phyloP scores from a whole-genome alignment of 495 filamentous ascomycete genomes.

The Penicillium diatomitis region DNA sequence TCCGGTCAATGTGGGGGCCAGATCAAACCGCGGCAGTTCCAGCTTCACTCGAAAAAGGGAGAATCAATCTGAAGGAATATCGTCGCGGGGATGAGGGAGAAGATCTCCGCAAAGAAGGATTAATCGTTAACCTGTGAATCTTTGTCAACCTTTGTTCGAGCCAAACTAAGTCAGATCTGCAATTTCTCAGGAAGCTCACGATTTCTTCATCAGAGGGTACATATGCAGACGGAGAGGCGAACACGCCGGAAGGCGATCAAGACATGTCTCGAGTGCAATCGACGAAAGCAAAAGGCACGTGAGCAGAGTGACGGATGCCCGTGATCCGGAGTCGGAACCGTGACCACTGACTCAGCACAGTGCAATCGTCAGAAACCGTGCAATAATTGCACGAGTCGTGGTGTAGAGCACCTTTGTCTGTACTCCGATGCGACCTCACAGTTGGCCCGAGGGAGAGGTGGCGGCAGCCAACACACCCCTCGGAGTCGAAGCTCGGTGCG shows the following conservation, averaged over 20 bases:
- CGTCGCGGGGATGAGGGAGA: no score
- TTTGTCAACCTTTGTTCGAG: no score
- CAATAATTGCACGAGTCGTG: conserved; percentile 12
- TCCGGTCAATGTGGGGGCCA: no score
- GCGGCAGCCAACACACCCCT: neutral
- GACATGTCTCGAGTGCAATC: conserved; percentile 15
- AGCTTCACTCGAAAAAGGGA: no score
- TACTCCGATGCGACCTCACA: conserved; percentile 2
- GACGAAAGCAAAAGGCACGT: conserved; percentile 14
- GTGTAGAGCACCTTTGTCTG: conserved; percentile 10
- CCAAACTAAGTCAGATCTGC: no score
- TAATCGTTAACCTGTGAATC: no score
- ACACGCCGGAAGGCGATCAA: conserved; percentile 12
- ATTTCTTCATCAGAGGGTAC: no score
- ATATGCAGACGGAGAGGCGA: conserved; percentile 6
- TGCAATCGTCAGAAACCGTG: conserved; percentile 14
- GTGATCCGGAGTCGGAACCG: neutral
- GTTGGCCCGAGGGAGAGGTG: neutral
- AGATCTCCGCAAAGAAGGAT: no score
- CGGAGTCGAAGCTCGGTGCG: conserved; percentile 1
- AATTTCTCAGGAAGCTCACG: no score
- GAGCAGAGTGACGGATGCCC: neutral
- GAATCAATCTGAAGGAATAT: no score
- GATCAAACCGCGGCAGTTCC: no score
- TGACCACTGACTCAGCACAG: conserved; percentile 1